Conservation (phyloP, 148 eudicot genomes). For the Fagopyrum homotropicum region DNA sequence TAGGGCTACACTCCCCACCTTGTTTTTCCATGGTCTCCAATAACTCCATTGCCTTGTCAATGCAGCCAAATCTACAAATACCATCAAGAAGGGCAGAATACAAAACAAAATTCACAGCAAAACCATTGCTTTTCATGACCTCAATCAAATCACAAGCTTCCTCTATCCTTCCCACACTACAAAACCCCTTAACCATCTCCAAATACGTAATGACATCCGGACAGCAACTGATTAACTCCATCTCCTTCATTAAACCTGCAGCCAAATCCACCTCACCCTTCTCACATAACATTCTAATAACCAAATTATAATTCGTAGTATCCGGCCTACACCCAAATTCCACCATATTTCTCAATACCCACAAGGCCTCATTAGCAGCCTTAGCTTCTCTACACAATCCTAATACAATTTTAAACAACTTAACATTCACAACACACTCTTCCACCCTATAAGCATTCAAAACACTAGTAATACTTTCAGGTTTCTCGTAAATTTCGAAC, state of each 20-base stretch:
- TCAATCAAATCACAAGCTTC: constrained; percentile 61
- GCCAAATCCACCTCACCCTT: constrained; percentile 15
- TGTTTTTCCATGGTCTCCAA: constrained; percentile 69
- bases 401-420: constrained; percentile 57
- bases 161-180: constrained; percentile 58
- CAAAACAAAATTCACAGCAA: constrained; percentile 48
- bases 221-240: neutral
- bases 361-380: constrained; percentile 49
- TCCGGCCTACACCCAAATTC: constrained; percentile 58
- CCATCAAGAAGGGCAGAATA: constrained; percentile 73
- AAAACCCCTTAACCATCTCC: constrained; percentile 69
- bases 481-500: constrained; percentile 36
- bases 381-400: constrained; percentile 64
- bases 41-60: constrained; percentile 54
- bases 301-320: constrained; percentile 57
- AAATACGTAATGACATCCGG: constrained; percentile 23
- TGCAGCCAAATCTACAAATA: constrained; percentile 48
- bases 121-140: constrained; percentile 50
- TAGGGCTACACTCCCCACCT: constrained; percentile 55
- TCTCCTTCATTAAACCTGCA: constrained; percentile 12
- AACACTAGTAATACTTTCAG: constrained; percentile 31
- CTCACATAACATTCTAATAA: constrained; percentile 38
- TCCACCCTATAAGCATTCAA: constrained; percentile 50
- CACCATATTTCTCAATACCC: constrained; percentile 75
- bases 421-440: constrained; percentile 37